These are phyloP conservation scores for Viola odorata DNA, from an alignment of 345 rosid genomes.

Conservation along the genomic window DNA sequence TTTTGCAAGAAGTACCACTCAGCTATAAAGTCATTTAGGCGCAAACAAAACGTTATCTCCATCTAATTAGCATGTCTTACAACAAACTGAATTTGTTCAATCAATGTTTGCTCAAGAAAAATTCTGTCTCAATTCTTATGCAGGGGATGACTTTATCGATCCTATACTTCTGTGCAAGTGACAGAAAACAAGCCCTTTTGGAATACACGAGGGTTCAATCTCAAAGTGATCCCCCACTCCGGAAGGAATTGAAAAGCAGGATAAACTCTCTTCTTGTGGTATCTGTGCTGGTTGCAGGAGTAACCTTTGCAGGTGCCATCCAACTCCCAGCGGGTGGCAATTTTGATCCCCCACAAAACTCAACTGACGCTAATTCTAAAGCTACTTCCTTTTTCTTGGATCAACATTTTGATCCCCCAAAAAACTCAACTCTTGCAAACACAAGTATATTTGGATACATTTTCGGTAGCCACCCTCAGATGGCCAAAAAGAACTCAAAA, in stretches of 20 bases:
- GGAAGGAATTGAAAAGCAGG: constrained; percentile 5
- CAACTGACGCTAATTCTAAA: not conserved
- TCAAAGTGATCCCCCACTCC: not conserved
- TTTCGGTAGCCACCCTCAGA: too few species aligned
- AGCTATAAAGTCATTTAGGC: too few species aligned
- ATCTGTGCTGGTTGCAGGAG: constrained; percentile 16
- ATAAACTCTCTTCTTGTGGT: constrained; percentile 18
- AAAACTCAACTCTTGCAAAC: too few species aligned
- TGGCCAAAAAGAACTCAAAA: too few species aligned
- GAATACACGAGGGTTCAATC: not conserved
- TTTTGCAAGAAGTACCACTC: too few species aligned
- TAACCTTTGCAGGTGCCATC: constrained; percentile 19
- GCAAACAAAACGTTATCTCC: too few species aligned
- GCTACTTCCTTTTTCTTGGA: too few species aligned
- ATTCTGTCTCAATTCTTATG: not conserved
- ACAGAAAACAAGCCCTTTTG: not conserved
- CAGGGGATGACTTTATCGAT: not conserved
- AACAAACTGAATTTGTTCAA: too few species aligned
- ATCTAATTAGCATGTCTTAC: too few species aligned
- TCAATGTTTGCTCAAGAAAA: too few species aligned
- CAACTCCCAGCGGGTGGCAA: constrained; percentile 1
- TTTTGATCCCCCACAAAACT: not conserved
- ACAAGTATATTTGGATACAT: too few species aligned
- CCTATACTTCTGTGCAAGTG: not conserved
- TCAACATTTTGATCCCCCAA: too few species aligned